phyloP scores from a whole-genome alignment of 192 early-diverging fungal species.

The Backusella tarrabulga region DNA sequence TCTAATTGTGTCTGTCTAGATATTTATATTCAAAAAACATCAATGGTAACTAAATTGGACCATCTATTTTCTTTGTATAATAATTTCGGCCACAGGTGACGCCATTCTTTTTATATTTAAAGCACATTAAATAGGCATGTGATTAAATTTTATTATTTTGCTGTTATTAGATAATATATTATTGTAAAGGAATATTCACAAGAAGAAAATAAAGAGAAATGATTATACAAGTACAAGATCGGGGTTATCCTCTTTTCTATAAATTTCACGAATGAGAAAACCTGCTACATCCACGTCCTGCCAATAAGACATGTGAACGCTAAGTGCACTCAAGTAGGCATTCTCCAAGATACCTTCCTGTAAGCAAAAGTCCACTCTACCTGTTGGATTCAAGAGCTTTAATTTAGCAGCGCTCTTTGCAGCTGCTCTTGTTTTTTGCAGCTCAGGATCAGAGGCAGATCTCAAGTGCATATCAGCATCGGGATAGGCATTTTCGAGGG shows the following conservation, averaged over 20 bases:
- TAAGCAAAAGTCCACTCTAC: slow-evolving; percentile 51
- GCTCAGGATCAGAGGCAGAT: background rate
- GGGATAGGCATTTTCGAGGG: background rate
- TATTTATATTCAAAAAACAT: too few relatives aligned
- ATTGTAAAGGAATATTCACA: background rate
- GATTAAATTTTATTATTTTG: background rate
- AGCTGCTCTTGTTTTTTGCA: slow-evolving; percentile 12
- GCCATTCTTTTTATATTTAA: too few relatives aligned
- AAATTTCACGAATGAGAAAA: slow-evolving; percentile 29
- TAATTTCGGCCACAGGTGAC: too few relatives aligned
- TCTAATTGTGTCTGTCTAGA: too few relatives aligned
- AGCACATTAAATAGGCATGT: too few relatives aligned
- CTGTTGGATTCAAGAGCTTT: slow-evolving; percentile 44
- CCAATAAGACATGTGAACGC: slow-evolving; percentile 38
- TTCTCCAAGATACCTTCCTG: slow-evolving; percentile 50
- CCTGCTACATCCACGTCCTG: slow-evolving; percentile 36
- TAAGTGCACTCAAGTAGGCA: slow-evolving; percentile 42
- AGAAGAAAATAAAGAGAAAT: background rate
- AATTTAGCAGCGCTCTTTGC: slow-evolving; percentile 37
- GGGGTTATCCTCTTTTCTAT: slow-evolving; percentile 8
- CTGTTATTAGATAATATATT: background rate
- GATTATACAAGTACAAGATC: background rate
- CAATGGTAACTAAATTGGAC: too few relatives aligned
- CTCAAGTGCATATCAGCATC: background rate
- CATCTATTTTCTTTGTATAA: too few relatives aligned